Base-by-base conservation (phyloP, 441 rosid species). In the Adansonia rubrostipa region DNA sequence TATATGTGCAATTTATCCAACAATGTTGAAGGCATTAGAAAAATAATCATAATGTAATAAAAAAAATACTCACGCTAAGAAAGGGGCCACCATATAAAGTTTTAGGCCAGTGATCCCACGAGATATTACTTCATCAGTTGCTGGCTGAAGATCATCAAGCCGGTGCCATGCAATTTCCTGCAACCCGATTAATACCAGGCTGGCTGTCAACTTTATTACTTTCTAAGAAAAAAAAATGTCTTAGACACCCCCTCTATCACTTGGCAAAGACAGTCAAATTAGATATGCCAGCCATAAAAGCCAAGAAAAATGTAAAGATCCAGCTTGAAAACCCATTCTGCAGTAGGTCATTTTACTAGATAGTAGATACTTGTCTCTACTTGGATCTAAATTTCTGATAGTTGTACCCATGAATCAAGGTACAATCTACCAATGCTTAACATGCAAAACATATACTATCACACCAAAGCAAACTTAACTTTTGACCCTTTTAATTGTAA, bases 151-250 rank as follows among this genome's bases (percentile, higher is more conserved):
- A 33, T 94, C 96, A 85, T 96, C 98, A 66, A 94, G 88, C 15
- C 94, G 88, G 33, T 92, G 98, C 98, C 98, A 96, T 73, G 98
- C 86, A 84, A 96, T 96, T 90, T 96, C 98, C 99, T 94, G 84
- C 84, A 85, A 75, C 65, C 60, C 76, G 71, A 74, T 33, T 36
- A 64, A 66, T 33, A 76, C n/a, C 75, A 77, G 40, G 24, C 50
- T 77, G 24, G 67, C 62, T 15, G 71, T 79, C 73, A 84, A 11
- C 19, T 60, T 67, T 57, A 33, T 28, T 56, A 63, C 15, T 65
- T 71, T 51, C 60, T 50, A 50, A 19, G n/a, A 50, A 17, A 33
- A 42, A 6, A 6, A 11, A 15, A 70, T 36, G 65, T 22, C 50
- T 66, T 9, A 58, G 10, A 22, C 36, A 54, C 50, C 78, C 5